Evolutionary conservation across 768 basidiomycete species (phyloP), one percentile per base, ranked within the genome.

Genomic region (Crepidotus variabilis): DNA sequence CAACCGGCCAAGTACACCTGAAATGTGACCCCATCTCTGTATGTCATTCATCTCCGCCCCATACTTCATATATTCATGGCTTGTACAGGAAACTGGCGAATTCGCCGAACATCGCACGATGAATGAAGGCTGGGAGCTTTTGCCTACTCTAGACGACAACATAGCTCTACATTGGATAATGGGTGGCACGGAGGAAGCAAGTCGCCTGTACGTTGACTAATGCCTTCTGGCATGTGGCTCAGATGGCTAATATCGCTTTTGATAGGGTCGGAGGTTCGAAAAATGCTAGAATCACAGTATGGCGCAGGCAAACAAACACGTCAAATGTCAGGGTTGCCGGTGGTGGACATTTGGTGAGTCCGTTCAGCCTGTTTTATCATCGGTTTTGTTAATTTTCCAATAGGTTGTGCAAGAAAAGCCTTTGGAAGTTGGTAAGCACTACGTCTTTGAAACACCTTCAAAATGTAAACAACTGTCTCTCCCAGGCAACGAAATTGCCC

Each of bases 361-460:
- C 21, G 20, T 51, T 46, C n/a, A 18, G 43, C 33, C 28, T 24
- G 8, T 10, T 39, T 47, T 8, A 33, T 18, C 32, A 13, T 50
- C 21, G n/a, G 32, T 47, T 8, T 24, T 24, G 32, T 57, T 28
- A 8, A 28, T 28, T 28, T 28, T 28, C 28, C 8, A 8, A 28
- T 9, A 67, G 67, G 54, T 65, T 34, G 63, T 67, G 22, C 66
- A 69, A 56, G 67, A 69, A 50, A 65, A 63, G 54, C 66, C 67
- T 11, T 54, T 45, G 28, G 63, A 65, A 58, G 54, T 62, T 33
- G 67, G 67, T 68, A 21, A 50, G 65, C 11, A 23, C 28, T 39
- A 13, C 14, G 16, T 10, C 21, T 5, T 28, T 3, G 28, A 28
- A 36, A 51, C 34, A 43, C 18, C 0, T 11, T 20, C 2, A 34